Base-by-base conservation (phyloP, 805 yeast genomes). In the Lipomyces sp. region DNA sequence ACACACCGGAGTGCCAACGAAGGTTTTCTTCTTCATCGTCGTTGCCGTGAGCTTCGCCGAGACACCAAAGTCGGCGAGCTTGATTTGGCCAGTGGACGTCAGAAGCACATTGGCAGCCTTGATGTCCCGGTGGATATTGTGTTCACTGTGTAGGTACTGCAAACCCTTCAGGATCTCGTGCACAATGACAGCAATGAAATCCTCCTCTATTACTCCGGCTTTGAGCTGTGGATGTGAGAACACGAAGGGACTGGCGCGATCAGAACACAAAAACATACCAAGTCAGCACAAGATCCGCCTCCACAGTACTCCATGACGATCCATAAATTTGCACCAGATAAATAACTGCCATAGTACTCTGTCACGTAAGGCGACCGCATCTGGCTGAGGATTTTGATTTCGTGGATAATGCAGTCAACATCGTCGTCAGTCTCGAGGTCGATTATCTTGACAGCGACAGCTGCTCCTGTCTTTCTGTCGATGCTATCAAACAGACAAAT, bases 221-320 rank as follows among this genome's bases (percentile, higher is more conserved):
- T 75, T 80, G 37, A 91, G 63, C 48, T 67, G 35, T 18, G 24
- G 8, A 13, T 44, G 8, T 7, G 11, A 14, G 13, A 19, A 42
- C 16, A 22, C 39, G 4, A 8, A 7, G 13, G 38, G 11, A 23
- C 18, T 13, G 4, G 13, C 34, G 45, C 41, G n/a, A 21, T 4
- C 45, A 47, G 3, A n/a, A 6, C 38, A 6, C 19, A 23, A 13
- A 22, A n/a, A 22, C 57, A 10, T 45, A 57, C 61, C 48, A 88
- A 73, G 62, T 86, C 95, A 1, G 84, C 75, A 66, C 95, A 86
- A 1, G 96, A 86, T 0, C 97, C 96, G 26, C 95, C 97, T 11
- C 91, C 96, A 68, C 98, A 93, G 64, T 78, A 88, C 66, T 91
- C 98, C 96, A 93, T 87, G 4, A 83, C 83, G 42, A 91, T 86